phyloP scores from a whole-genome alignment of 2,329 filamentous ascomycete genomes.

The Laburnicola sp. region DNA sequence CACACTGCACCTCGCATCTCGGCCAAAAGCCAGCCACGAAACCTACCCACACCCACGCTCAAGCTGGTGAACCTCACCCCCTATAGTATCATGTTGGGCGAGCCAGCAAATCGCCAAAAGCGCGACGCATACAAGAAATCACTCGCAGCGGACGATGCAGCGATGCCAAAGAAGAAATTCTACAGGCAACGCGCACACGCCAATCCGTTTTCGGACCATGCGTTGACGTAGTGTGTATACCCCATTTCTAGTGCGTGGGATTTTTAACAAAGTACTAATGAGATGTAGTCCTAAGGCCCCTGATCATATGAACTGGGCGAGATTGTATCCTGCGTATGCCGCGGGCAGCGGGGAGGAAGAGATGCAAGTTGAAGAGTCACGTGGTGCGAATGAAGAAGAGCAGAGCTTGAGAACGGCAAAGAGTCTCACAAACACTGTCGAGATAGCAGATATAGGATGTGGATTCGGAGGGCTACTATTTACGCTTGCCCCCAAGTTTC shows the following conservation, averaged over 20 bases:
- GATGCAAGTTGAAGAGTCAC: constrained; percentile 20
- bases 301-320: constrained; percentile 86
- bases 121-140: constrained; percentile 52
- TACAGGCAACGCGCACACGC: constrained; percentile 96
- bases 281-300: constrained; percentile 71
- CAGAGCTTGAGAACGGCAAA: constrained; percentile 13
- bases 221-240: constrained; percentile 72
- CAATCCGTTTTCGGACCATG: constrained; percentile 96
- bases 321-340: constrained; percentile 75
- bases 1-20: constrained; percentile 11
- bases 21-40: constrained; percentile 7
- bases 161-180: constrained; percentile 89
- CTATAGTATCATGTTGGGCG: constrained; percentile 35
- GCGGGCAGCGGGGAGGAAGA: constrained; percentile 29
- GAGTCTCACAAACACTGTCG: constrained; percentile 68
- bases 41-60: not conserved
- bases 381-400: constrained; percentile 21
- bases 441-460: constrained; percentile 95
- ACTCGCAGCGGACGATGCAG: constrained; percentile 48
- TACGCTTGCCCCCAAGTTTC: constrained; percentile 78
- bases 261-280: constrained; percentile 18
- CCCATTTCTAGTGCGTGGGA: too few species aligned
- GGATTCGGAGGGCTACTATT: constrained; percentile 92
- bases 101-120: constrained; percentile 48
- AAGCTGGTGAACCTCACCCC: not conserved